phyloP scores from a whole-genome alignment of 768 basidiomycete species.

The Rhizopogon roseolus region DNA sequence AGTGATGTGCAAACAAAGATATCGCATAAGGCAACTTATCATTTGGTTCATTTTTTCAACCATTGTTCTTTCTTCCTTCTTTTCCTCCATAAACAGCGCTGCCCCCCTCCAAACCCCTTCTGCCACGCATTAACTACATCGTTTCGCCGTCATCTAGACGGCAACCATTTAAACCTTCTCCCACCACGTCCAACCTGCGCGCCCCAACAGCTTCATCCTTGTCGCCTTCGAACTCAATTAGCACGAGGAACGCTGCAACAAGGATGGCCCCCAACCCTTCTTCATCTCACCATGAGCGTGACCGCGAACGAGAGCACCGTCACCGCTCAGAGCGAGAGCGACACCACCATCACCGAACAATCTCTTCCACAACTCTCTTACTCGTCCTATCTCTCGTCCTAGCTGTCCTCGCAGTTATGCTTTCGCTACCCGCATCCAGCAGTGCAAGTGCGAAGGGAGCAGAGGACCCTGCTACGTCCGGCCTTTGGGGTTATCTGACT shows the following conservation, averaged over 20 bases:
- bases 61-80: neutral
- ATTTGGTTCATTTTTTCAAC: conserved; percentile 27
- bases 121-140: too few species aligned
- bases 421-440: conserved; percentile 67
- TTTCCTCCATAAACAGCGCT: conserved; percentile 5
- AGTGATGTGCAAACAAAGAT: conserved; percentile 17
- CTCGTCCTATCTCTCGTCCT: conserved; percentile 82
- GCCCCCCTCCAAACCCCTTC: conserved; percentile 9
- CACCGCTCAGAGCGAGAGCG: conserved; percentile 61
- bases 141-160: neutral
- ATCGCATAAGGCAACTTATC: conserved; percentile 21
- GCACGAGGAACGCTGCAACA: conserved; percentile 42
- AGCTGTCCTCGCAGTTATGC: conserved; percentile 87
- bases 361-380: conserved; percentile 85
- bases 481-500: conserved; percentile 69
- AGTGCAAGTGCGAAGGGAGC: conserved; percentile 27
- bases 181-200: conserved; percentile 66
- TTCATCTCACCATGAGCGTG: conserved; percentile 70
- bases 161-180: conserved; percentile 21
- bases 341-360: conserved; percentile 78
- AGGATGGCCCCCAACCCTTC: conserved; percentile 80
- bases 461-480: conserved; percentile 37
- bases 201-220: conserved; percentile 60
- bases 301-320: conserved; percentile 43
- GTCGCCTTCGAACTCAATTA: conserved; percentile 63